These are phyloP conservation scores for Botryobasidium botryosum DNA, from an alignment of 768 basidiomycete species.

Conservation along the genomic window DNA sequence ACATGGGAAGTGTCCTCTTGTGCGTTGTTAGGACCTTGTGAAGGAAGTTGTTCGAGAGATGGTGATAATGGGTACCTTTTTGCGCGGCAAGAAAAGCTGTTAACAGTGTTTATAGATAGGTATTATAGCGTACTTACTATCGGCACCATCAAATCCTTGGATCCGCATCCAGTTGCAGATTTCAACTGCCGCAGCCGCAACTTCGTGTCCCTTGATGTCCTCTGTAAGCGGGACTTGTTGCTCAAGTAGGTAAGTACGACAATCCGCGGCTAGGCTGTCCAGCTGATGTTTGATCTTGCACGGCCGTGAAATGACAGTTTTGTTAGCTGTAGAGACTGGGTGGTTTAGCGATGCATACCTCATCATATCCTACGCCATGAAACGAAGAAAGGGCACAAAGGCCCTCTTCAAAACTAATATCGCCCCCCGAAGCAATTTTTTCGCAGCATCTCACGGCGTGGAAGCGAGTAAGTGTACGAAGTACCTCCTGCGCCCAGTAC, in stretches of 20 bases:
- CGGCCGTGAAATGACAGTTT: not conserved
- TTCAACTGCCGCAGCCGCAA: conserved; percentile 23
- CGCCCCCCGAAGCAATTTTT: not conserved
- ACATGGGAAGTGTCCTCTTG: conserved; percentile 39
- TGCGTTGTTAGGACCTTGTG: conserved; percentile 36
- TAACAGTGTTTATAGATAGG: conserved; percentile 1
- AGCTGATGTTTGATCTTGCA: conserved; percentile 29
- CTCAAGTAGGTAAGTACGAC: conserved; percentile 25
- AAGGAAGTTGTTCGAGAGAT: conserved; percentile 39
- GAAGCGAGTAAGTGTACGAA: not conserved
- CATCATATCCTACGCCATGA: conserved; percentile 27
- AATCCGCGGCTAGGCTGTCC: conserved; percentile 24
- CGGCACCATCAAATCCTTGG: conserved; percentile 30
- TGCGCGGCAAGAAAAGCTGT: conserved; percentile 5
- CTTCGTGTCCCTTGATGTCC: conserved; percentile 19
- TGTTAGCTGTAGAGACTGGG: not conserved
- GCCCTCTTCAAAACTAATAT: conserved; percentile 27
- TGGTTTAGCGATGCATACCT: conserved; percentile 21
- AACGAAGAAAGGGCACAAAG: conserved; percentile 37
- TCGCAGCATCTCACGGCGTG: not conserved
- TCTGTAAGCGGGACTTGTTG: conserved; percentile 18
- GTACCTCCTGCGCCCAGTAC: not conserved
- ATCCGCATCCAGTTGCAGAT: conserved; percentile 36
- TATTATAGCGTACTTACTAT: conserved; percentile 19
- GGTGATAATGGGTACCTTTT: conserved; percentile 24